Conservation (phyloP, 352 stramenopile genomes). For the Globisporangium irregulare region DNA sequence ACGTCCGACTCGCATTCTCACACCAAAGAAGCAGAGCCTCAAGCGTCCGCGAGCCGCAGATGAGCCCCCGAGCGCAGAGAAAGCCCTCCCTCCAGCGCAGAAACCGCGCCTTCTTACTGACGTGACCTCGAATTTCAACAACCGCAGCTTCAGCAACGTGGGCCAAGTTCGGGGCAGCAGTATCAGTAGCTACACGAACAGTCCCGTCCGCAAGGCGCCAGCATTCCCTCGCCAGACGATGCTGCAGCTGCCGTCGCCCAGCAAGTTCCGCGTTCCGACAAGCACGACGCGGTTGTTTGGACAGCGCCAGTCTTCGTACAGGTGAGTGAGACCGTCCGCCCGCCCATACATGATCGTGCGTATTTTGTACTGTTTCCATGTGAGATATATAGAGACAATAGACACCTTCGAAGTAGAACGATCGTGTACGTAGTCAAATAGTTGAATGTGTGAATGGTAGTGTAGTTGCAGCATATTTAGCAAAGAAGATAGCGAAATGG, state of each 20-base stretch:
- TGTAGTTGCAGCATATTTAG: not conserved
- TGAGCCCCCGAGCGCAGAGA: slow-evolving; percentile 42
- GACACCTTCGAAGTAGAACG: slow-evolving; percentile 9
- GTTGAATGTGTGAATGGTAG: not conserved
- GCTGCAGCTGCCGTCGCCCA: slow-evolving; percentile 35
- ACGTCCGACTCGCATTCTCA: slow-evolving; percentile 40
- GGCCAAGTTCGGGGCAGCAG: slow-evolving; percentile 11
- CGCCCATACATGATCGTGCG: not conserved
- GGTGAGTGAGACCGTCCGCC: slow-evolving; percentile 14
- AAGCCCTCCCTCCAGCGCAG: slow-evolving; percentile 28
- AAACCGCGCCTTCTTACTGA: slow-evolving; percentile 47
- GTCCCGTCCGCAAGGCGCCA: slow-evolving; percentile 13
- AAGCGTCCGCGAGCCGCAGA: slow-evolving; percentile 52
- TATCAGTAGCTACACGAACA: slow-evolving; percentile 14
- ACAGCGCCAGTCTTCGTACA: slow-evolving; percentile 37
- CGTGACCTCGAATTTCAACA: slow-evolving; percentile 24
- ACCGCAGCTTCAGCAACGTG: slow-evolving; percentile 21
- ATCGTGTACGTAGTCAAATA: not conserved
- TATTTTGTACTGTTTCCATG: not conserved
- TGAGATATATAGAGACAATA: not conserved
- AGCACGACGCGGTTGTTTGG: slow-evolving; percentile 39
- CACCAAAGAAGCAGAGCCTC: slow-evolving; percentile 52
- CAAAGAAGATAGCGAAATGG: slow-evolving; percentile 8
- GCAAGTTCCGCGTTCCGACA: slow-evolving; percentile 48
- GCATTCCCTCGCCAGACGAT: slow-evolving; percentile 1